Conservation (phyloP, 164 flowering plant species). For the Chimonanthus praecox region DNA sequence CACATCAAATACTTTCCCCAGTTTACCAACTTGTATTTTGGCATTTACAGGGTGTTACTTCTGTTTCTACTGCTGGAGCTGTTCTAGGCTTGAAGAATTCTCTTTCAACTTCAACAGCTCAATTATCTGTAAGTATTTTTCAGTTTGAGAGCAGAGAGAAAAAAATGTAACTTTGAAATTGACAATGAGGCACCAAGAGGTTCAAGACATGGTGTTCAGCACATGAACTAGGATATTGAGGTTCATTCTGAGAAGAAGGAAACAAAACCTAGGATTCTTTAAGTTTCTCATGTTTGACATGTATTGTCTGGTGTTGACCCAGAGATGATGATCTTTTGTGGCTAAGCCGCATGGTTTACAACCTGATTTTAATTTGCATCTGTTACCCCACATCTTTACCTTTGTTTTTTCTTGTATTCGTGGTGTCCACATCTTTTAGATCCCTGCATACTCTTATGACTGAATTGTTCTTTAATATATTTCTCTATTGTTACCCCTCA, state of each 20-base stretch:
- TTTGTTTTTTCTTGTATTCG: no score
- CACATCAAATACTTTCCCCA: constrained; percentile 6
- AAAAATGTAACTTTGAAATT: neutral
- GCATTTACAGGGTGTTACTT: constrained; percentile 47
- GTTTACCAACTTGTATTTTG: neutral
- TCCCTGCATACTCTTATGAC: no score
- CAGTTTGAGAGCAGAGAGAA: neutral
- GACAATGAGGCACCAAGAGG: no score
- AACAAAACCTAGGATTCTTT: neutral
- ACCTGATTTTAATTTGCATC: neutral
- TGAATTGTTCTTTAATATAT: no score
- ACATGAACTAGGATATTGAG: neutral
- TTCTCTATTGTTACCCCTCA: neutral
- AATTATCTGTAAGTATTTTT: constrained; percentile 43
- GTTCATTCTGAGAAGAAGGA: no score
- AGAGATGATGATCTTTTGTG: neutral
- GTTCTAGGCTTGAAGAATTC: constrained; percentile 59
- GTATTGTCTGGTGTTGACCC: neutral
- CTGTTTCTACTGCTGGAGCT: constrained; percentile 29
- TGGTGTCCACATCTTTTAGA: no score
- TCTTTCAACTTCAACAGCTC: constrained; percentile 30
- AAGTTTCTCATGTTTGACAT: neutral
- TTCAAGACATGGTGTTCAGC: neutral
- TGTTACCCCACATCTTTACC: no score
- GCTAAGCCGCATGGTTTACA: neutral